These are phyloP conservation scores for Cyclocybe aegerita DNA, from an alignment of 768 basidiomycete genomes.

Conservation along the genomic window DNA sequence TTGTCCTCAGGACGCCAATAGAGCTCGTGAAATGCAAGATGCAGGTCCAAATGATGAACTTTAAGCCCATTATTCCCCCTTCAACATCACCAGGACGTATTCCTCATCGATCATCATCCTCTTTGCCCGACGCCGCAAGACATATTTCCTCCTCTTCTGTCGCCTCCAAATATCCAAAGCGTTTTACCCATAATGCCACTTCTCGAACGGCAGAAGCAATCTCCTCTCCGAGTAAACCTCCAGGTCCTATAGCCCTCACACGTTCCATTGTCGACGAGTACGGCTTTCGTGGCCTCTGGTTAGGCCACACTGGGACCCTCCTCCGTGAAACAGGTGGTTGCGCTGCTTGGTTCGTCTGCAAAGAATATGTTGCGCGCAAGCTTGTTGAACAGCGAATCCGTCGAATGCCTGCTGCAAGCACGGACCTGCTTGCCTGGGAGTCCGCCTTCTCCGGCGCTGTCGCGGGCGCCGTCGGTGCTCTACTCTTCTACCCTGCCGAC, in stretches of 20 bases:
- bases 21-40: slow-evolving; percentile 97
- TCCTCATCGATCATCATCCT: slow-evolving; percentile 21
- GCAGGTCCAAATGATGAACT: slow-evolving; percentile 89
- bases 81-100: slow-evolving; percentile 22
- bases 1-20: slow-evolving; percentile 71
- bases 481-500: slow-evolving; percentile 94
- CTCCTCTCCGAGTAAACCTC: slow-evolving; percentile 33
- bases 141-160: slow-evolving; percentile 1
- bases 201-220: slow-evolving; percentile 15
- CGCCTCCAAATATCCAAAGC: not conserved
- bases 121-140: slow-evolving; percentile 2
- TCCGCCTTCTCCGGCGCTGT: slow-evolving; percentile 84
- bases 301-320: slow-evolving; percentile 91
- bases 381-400: slow-evolving; percentile 55
- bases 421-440: slow-evolving; percentile 68
- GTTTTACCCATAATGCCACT: slow-evolving; percentile 10
- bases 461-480: slow-evolving; percentile 82
- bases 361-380: slow-evolving; percentile 68
- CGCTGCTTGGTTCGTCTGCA: slow-evolving; percentile 88
- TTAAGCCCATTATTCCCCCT: slow-evolving; percentile 14
- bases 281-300: slow-evolving; percentile 90
- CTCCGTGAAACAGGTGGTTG: slow-evolving; percentile 92
- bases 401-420: slow-evolving; percentile 34
- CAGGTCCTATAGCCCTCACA: slow-evolving; percentile 75
- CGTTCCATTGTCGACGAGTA: slow-evolving; percentile 57